Conservation (phyloP, 352 stramenopile genomes). For the Albugo candida region DNA sequence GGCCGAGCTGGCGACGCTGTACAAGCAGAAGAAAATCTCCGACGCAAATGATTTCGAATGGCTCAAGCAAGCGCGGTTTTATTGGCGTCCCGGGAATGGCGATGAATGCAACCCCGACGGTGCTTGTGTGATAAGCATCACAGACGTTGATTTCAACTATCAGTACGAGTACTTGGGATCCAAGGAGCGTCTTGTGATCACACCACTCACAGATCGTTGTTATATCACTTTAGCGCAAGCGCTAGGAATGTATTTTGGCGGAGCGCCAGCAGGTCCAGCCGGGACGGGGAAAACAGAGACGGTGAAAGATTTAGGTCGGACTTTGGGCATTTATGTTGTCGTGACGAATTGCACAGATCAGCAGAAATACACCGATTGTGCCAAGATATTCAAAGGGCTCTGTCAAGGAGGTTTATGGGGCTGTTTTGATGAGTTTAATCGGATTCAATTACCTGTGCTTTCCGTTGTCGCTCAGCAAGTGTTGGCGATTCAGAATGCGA, state of each 20-base stretch:
- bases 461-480: conserved; percentile 96
- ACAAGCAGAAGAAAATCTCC: conserved; percentile 91
- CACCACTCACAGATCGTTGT: conserved; percentile 91
- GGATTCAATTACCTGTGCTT: conserved; percentile 90
- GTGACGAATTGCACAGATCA: conserved; percentile 96
- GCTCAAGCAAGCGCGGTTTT: conserved; percentile 98
- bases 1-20: conserved; percentile 83
- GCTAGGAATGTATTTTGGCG: conserved; percentile 96
- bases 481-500: conserved; percentile 94
- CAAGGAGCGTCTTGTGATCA: conserved; percentile 95
- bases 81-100: conserved; percentile 85
- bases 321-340: conserved; percentile 91
- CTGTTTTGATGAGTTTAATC: conserved; percentile 98
- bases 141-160: conserved; percentile 97
- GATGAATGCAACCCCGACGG: conserved; percentile 92
- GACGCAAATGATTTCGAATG: conserved; percentile 98
- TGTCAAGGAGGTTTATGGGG: conserved; percentile 93
- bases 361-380: conserved; percentile 94
- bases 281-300: conserved; percentile 96
- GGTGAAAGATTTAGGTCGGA: conserved; percentile 91
- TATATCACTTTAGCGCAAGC: conserved; percentile 96
- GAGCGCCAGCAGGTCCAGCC: conserved; percentile 85
- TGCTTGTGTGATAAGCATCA: conserved; percentile 93
- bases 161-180: conserved; percentile 95
- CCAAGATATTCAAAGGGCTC: conserved; percentile 97